Evolutionary conservation across 2,329 filamentous ascomycete genomes (phyloP).

Genomic region (Colletotrichum australisinense): DNA sequence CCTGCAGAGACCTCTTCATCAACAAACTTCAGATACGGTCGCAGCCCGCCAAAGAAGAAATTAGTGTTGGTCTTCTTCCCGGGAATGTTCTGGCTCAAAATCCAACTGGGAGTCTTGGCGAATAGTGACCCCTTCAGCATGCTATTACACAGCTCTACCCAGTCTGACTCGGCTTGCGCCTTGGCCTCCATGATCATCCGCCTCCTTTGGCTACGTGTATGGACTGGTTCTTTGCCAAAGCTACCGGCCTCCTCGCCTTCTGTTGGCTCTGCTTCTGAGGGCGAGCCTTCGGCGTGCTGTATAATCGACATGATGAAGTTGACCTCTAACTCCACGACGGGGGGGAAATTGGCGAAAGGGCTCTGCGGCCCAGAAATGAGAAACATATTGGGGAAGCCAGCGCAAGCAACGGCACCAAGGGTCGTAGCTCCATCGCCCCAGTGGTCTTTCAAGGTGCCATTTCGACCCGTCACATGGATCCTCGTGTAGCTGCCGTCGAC

Average conservation of each 20-base stretch:
- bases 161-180: neutral
- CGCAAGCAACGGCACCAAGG: neutral
- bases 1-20: neutral
- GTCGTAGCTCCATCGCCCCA: neutral
- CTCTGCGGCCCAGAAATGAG: neutral
- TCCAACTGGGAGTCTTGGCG: neutral
- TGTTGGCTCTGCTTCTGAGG: fast-evolving
- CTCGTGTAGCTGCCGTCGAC: neutral
- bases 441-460: neutral
- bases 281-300: neutral
- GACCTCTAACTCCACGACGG: neutral
- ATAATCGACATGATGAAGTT: neutral
- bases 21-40: neutral
- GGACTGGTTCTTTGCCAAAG: neutral
- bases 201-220: neutral
- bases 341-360: neutral
- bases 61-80: neutral
- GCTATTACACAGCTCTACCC: neutral
- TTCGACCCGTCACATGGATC: neutral
- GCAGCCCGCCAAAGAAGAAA: neutral
- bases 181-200: neutral
- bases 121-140: neutral
- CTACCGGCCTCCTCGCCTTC: neutral
- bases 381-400: neutral
- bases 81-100: neutral